A percentile compares a stretch with the other conserved stretches of the same genome.
Evolutionary conservation across 192 early-diverging fungal species (phyloP).

Genomic region (Anaeromyces robustus): DNA sequence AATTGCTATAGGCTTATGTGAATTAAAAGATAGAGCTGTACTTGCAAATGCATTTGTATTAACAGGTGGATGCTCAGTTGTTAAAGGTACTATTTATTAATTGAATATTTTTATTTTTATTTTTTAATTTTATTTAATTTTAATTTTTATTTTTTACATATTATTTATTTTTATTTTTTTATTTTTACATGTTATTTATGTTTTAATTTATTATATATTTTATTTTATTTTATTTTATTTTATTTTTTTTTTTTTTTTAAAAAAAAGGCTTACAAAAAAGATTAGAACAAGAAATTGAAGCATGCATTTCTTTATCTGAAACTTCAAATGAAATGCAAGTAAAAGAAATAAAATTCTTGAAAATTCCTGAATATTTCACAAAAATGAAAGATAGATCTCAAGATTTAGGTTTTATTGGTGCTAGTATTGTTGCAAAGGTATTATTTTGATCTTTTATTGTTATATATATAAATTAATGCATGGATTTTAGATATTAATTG

Average conservation of each 20-base stretch:
- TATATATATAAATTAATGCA: too few species aligned
- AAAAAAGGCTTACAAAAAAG: slow-evolving; percentile 43
- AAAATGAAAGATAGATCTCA: slow-evolving; percentile 28
- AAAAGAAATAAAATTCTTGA: slow-evolving; percentile 61
- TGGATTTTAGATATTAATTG: too few species aligned
- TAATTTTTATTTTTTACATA: slow-evolving; percentile 3
- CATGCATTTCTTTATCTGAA: slow-evolving; percentile 58
- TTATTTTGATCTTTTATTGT: neutral
- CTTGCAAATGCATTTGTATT: slow-evolving; percentile 77
- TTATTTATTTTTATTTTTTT: too few species aligned
- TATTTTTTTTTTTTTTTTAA: neutral
- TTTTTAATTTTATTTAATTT: too few species aligned
- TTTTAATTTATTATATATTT: too few species aligned
- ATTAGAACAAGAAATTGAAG: slow-evolving; percentile 45
- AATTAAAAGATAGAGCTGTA: slow-evolving; percentile 53
- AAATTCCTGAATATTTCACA: slow-evolving; percentile 77
- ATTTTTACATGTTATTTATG: too few species aligned
- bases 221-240: too few species aligned
- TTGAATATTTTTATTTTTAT: too few species aligned
- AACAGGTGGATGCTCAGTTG: slow-evolving; percentile 58
- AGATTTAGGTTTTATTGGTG: slow-evolving; percentile 65
- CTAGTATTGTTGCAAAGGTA: slow-evolving; percentile 75
- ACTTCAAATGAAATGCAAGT: slow-evolving; percentile 72
- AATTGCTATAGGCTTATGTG: slow-evolving; percentile 43
- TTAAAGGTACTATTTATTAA: slow-evolving; percentile 8